Base-by-base conservation (phyloP, 2,329 filamentous ascomycete species). In the Purpureocillium lavendulum region DNA sequence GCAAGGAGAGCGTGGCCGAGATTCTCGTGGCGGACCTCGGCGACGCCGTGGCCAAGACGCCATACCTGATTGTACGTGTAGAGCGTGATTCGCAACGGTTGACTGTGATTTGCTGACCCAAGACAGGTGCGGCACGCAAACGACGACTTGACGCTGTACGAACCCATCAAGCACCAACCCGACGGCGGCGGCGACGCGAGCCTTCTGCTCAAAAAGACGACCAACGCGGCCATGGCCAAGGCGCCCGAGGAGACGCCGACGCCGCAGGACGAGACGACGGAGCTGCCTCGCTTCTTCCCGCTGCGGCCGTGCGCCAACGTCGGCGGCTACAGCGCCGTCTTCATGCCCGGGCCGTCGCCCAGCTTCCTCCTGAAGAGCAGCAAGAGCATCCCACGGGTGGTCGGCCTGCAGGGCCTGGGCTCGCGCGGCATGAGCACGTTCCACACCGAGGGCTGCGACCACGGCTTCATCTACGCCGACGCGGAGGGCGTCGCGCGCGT, bases 121-220 rank as follows among this genome's bases (percentile, higher is more conserved):
- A 41, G 45, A 14, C 46, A 88, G 84, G 67, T 89, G 21, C 84
- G 90, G 37, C 87, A 87, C 36, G 72, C 76, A 9, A 82, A 78
- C 43, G 84, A 95, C 47, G 89, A 97, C 54, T 66, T 97, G 28
- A 83, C 84, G 10, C 74, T 97, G 34, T 98, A 97, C 57, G 80
- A 92, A 56, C 88, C 90, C 2, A 83, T 87, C 49, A 71, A 76
- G 32, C 65, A 65, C 44, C 62, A 55, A 30, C 55, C 53, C 21
- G 58, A 58, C 40, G 57, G 52, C 41, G 49, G 62, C 21, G 63
- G 52, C 41, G 49, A 62, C 21, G 63, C 67, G 17, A 74, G 71
- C 7, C 65, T 96, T 10, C 76, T 80, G 40, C 95, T 94, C 60
- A 70, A 82, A 40, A 95, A 95, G 59, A 63, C 84, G 1, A 62